Percentiles rank a stretch among this genome's conserved stretches.
These are phyloP conservation scores for Papiliotrema terrestris DNA, from an alignment of 1,284 basidiomycete genomes.

Conservation along the genomic window DNA sequence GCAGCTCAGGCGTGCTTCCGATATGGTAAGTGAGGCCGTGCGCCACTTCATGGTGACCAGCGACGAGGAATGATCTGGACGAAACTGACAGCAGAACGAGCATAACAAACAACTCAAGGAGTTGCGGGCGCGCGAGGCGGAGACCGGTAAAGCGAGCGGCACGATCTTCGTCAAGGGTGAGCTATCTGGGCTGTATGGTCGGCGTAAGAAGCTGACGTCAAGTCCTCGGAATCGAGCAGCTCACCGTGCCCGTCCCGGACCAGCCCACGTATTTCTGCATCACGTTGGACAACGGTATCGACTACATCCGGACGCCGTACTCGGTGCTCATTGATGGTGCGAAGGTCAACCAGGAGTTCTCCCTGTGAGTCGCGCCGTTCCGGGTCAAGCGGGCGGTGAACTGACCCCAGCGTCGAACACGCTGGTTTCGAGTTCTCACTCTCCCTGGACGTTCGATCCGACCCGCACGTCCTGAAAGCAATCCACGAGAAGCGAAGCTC, in stretches of 20 bases:
- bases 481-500: conserved; percentile 58
- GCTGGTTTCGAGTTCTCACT: conserved; percentile 87
- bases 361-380: conserved; percentile 75
- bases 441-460: conserved; percentile 73
- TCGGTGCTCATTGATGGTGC: conserved; percentile 61
- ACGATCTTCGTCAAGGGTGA: conserved; percentile 90
- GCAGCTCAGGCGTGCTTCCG: conserved; percentile 78
- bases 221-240: conserved; percentile 74
- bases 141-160: conserved; percentile 72
- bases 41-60: not conserved
- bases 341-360: conserved; percentile 86
- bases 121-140: conserved; percentile 65
- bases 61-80: not conserved
- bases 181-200: too few species aligned
- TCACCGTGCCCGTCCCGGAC: conserved; percentile 69
- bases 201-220: conserved; percentile 12
- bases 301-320: conserved; percentile 90
- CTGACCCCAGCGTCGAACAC: conserved; percentile 39
- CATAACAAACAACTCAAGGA: conserved; percentile 83
- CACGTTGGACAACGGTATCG: conserved; percentile 92
- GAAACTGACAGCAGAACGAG: conserved; percentile 63
- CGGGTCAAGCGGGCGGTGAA: not conserved
- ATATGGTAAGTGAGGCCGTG: conserved; percentile 64
- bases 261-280: conserved; percentile 75
- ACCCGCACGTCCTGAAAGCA: conserved; percentile 65